These are phyloP conservation scores for Dothiorella sarmentorum DNA, from an alignment of 2,329 filamentous ascomycete genomes.

Conservation along the genomic window DNA sequence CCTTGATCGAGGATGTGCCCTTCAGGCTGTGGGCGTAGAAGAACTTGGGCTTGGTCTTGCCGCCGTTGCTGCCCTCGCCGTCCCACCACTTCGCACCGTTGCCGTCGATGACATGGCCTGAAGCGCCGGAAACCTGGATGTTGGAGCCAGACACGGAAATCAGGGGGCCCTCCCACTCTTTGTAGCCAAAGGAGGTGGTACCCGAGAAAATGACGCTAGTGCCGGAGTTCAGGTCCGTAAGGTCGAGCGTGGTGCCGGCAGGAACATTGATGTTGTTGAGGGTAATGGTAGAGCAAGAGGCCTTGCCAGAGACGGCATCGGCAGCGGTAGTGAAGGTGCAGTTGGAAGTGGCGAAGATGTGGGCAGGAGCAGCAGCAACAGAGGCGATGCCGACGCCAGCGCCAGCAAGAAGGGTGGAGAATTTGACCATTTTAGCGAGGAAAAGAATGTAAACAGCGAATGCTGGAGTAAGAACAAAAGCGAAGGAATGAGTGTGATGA, in stretches of 20 bases:
- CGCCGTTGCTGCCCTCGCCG: constrained; percentile 45
- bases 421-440: constrained; percentile 8
- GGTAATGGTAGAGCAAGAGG: constrained; percentile 53
- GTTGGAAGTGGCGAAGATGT: constrained; percentile 10
- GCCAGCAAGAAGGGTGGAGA: constrained; percentile 7
- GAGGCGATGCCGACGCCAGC: background rate
- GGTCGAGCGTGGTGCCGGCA: constrained; percentile 56
- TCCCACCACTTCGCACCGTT: constrained; percentile 54
- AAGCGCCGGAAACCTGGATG: constrained; percentile 58
- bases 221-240: constrained; percentile 52
- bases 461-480: background rate
- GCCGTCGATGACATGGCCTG: constrained; percentile 54
- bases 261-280: constrained; percentile 55
- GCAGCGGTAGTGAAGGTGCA: constrained; percentile 57
- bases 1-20: constrained; percentile 47
- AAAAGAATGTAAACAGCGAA: background rate
- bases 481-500: background rate
- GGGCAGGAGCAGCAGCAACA: constrained; percentile 1
- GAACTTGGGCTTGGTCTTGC: constrained; percentile 49
- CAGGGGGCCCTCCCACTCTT: constrained; percentile 63
- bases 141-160: constrained; percentile 57
- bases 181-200: constrained; percentile 64
- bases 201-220: constrained; percentile 61
- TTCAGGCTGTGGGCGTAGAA: constrained; percentile 55
- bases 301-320: constrained; percentile 48